Percentiles rank a stretch among this genome's conserved stretches.
Evolutionary conservation across 768 basidiomycete genomes (phyloP).

Genomic region (Suillus bovinus): DNA sequence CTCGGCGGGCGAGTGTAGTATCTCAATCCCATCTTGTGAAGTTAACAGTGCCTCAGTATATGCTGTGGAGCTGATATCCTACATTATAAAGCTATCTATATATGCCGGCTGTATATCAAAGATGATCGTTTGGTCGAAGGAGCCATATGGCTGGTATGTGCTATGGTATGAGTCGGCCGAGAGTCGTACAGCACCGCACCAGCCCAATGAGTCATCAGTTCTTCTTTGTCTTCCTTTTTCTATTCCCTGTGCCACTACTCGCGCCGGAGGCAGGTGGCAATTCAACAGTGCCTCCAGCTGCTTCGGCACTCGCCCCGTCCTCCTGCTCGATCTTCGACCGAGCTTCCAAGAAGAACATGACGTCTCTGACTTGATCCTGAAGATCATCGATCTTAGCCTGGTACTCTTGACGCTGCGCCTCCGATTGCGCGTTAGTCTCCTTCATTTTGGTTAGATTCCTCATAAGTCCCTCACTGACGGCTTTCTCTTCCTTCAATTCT

Average conservation of each 20-base stretch:
- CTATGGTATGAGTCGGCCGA: background rate
- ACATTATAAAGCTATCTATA: background rate
- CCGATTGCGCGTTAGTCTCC: conserved; percentile 51
- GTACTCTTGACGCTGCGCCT: conserved; percentile 54
- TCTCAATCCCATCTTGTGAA: background rate
- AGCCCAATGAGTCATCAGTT: conserved; percentile 13
- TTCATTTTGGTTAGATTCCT: conserved; percentile 67
- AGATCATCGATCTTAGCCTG: conserved; percentile 66
- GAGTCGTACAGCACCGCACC: background rate
- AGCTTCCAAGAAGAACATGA: conserved; percentile 93
- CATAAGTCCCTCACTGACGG: conserved; percentile 77
- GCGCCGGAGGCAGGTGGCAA: conserved; percentile 38
- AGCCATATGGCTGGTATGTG: background rate
- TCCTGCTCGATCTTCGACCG: conserved; percentile 79
- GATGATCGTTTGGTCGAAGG: too few relatives aligned
- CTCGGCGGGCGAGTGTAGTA: background rate
- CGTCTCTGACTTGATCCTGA: conserved; percentile 87
- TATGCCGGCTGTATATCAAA: background rate
- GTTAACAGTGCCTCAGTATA: background rate
- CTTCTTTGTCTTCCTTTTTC: conserved; percentile 50
- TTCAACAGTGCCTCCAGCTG: conserved; percentile 72
- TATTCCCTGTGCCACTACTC: conserved; percentile 22
- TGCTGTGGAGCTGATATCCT: background rate
- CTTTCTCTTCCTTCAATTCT: conserved; percentile 78
- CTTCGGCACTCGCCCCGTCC: conserved; percentile 66